Base-by-base conservation (phyloP, 441 rosid species). In the Erodium chrysanthum region DNA sequence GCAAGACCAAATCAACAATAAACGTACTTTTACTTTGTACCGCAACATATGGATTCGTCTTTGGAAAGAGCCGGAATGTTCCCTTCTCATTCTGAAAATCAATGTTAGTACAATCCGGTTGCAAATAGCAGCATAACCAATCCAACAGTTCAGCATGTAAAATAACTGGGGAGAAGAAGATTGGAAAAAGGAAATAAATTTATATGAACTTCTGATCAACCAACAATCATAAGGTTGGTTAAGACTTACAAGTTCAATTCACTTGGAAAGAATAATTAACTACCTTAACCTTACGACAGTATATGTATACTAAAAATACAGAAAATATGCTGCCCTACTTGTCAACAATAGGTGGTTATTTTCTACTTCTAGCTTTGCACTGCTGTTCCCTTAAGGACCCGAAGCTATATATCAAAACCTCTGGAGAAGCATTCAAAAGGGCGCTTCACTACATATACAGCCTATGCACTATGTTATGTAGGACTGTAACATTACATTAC, bases 291-390 rank as follows among this genome's bases (percentile, higher is more conserved):
- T 69, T 68, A 67, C 68, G 37, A 74, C 67, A 76, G 69, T 67
- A 75, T 71, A 76, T 77, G 82, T 83, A 73, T 79, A 74, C 77
- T 80, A 86, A 75, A 81, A 84, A 84, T 85, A 84, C 23, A 76
- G 70, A 80, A 85, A 82, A 75, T 71, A 58, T 68, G 74, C 85
- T 79, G 76, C 76, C 78, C 35, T 82, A 79, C 69, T 75, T 66
- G 78, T 82, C 74, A 80, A 80, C 70, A 76, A 63, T 75, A 71
- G 73, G 80, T 79, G 73, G 80, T 79, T 75, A 74, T 80, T 78
- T 74, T 9, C 14, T 40, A 40, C 46, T 40, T 40, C 46, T 40
- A 40, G 35, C 12, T 10, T 40, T 40, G 46, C 46, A 9, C 46
- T 40, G 46, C 46, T 40, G 46, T 40, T 40, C 14, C 46, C 14